Base-by-base conservation (phyloP, 306 rosid genomes). In the Prunus salicina region DNA sequence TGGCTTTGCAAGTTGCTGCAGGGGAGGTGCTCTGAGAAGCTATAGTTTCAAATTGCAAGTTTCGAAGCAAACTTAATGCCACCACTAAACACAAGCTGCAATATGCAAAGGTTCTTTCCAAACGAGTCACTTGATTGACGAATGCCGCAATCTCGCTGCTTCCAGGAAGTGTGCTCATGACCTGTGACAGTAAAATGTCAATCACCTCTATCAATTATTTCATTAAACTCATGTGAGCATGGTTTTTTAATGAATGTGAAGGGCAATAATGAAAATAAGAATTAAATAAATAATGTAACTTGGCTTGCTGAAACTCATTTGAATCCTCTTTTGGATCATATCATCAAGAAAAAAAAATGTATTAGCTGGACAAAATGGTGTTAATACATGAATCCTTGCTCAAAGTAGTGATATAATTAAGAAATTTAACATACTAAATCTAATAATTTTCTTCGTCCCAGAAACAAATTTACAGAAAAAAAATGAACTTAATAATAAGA, bases 21-120 rank as follows among this genome's bases (percentile, higher is more conserved):
- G 81, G 43, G 57, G 32, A 53, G 1, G 15, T 79, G 64, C 76
- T 82, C 65, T 20, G 22, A 55, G 91, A 85, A 49, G 32, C 80
- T 79, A 87, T 84, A 6, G 91, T 90, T 57, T 93, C 91, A 64
- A 75, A 75, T 84, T 5, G 96, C 91, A 5, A 88, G 82, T 84
- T 88, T 88, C 51, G 9, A 38, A 38, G 9, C 43, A 38, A 38
- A 38, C 43, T 38, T 38, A 38, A 38, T 38, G 43, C 43, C 43
- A 38, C 43, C 0, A 38, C 43, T 7, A 38, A 38, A 38, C 43
- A 38, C 43, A 6, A 38, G 43, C 43, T 38, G 75, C 92, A 86
- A 75, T 28, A 69, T 47, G 41, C 68, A 62, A 88, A 86, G 12
- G 69, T 45, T 24, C 19, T 52, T 38, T 58, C 82, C 47, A 86